These are phyloP conservation scores for Gossypium ekmanianum DNA, from an alignment of 345 rosid species.

Conservation along the genomic window DNA sequence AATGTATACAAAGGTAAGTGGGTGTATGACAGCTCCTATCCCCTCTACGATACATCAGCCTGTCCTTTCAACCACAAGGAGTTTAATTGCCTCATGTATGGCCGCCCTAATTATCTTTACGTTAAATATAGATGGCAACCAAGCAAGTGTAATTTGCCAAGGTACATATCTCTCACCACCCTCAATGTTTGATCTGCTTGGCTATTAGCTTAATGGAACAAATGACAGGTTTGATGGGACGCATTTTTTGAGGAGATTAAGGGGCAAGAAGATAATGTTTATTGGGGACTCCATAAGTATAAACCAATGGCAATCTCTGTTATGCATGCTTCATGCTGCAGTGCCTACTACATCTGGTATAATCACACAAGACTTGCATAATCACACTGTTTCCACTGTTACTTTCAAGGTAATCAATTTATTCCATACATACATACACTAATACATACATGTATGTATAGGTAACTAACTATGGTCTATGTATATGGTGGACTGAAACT, in stretches of 20 bases:
- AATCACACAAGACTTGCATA: not conserved
- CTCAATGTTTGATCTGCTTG: too few relatives aligned
- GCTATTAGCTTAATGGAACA: not conserved
- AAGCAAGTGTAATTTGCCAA: constrained; percentile 26
- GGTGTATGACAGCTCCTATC: constrained; percentile 65
- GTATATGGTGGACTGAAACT: not conserved
- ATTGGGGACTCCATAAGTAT: constrained; percentile 62
- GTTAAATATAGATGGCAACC: constrained; percentile 86
- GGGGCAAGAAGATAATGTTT: constrained; percentile 52
- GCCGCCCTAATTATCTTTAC: constrained; percentile 29
- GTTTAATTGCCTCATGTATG: constrained; percentile 61
- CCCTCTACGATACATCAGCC: constrained; percentile 55
- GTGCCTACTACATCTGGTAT: not conserved
- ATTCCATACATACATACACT: not conserved
- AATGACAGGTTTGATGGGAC: constrained; percentile 43
- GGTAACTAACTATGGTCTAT: not conserved
- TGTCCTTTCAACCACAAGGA: constrained; percentile 77
- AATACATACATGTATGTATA: not conserved
- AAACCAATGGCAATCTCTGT: constrained; percentile 54
- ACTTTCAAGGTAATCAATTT: not conserved
- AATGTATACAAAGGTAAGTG: constrained; percentile 46
- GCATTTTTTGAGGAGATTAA: constrained; percentile 31
- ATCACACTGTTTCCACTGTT: not conserved
- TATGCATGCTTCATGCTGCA: constrained; percentile 11
- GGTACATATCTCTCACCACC: not conserved